A percentile compares a stretch with the other conserved stretches of the same genome.
phyloP scores from a whole-genome alignment of 2,329 filamentous ascomycete species.

The Corynespora cassiicola region DNA sequence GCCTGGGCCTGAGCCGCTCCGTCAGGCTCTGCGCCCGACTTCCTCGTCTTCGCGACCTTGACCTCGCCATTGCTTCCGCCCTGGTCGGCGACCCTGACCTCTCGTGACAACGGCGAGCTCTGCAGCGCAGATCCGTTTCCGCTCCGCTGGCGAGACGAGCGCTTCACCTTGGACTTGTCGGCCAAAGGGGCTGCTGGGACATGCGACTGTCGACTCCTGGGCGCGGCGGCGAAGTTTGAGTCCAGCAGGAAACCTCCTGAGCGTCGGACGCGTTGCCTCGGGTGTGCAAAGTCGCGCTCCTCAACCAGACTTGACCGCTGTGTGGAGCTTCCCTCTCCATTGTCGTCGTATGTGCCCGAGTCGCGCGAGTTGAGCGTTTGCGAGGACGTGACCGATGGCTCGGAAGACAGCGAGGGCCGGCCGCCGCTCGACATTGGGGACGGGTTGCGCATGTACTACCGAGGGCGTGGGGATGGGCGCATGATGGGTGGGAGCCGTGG shows the following conservation, averaged over 20 bases:
- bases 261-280: conserved; percentile 35
- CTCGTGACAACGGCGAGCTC: conserved; percentile 28
- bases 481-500: too few species aligned
- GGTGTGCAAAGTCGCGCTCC: conserved; percentile 39
- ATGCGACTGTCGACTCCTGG: conserved; percentile 32
- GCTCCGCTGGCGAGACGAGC: conserved; percentile 38
- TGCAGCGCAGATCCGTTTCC: conserved; percentile 14
- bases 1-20: conserved; percentile 56
- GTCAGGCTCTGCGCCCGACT: conserved; percentile 12
- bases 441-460: too few species aligned
- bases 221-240: conserved; percentile 38
- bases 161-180: conserved; percentile 48
- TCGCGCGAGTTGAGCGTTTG: conserved; percentile 37
- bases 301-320: conserved; percentile 28
- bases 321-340: conserved; percentile 37
- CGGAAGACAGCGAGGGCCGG: conserved; percentile 40
- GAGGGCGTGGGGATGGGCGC: too few species aligned
- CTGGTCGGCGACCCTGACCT: conserved; percentile 17
- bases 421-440: conserved; percentile 43
- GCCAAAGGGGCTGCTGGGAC: conserved; percentile 31
- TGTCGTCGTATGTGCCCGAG: conserved; percentile 26
- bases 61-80: conserved; percentile 13
- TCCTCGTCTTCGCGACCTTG: conserved; percentile 27
- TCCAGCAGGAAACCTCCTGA: conserved; percentile 56
- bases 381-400: conserved; percentile 40